Conservation (phyloP, 2,329 filamentous ascomycete genomes). For the Ustulina deusta region DNA sequence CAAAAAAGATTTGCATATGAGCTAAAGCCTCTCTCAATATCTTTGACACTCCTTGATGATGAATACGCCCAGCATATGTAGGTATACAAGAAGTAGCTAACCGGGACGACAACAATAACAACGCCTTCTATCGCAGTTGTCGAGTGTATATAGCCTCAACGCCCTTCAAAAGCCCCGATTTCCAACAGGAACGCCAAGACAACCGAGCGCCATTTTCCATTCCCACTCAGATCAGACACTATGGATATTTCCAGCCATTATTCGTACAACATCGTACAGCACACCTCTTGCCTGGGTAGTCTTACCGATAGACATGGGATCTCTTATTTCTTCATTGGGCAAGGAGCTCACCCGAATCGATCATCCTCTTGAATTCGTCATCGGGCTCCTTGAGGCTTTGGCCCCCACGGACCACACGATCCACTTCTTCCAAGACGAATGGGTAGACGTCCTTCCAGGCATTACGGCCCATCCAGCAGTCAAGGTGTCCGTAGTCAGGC, state of each 20-base stretch:
- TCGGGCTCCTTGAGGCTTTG: conserved; percentile 60
- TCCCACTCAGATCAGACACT: neutral
- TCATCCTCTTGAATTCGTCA: conserved; percentile 58
- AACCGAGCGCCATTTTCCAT: neutral
- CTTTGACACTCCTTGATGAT: neutral
- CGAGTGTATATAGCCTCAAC: neutral
- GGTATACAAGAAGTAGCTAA: conserved; percentile 10
- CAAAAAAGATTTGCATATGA: neutral
- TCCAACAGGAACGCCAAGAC: conserved; percentile 6
- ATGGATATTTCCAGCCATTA: conserved; percentile 9
- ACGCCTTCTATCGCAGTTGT: neutral
- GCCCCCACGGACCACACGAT: conserved; percentile 61
- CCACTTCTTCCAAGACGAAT: conserved; percentile 65
- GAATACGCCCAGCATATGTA: neutral
- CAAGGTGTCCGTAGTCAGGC: conserved; percentile 69
- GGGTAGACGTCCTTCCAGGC: conserved; percentile 71
- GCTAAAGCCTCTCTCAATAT: neutral
- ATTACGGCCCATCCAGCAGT: conserved; percentile 72
- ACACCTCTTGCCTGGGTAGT: neutral
- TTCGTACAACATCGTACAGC: conserved; percentile 33
- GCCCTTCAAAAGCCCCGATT: neutral
- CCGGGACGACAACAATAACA: neutral
- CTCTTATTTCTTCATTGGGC: conserved; percentile 25
- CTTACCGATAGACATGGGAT: neutral
- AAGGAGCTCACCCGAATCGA: conserved; percentile 56